phyloP scores from a whole-genome alignment of 2,329 filamentous ascomycete genomes.

The Neofusicoccum laricinum region DNA sequence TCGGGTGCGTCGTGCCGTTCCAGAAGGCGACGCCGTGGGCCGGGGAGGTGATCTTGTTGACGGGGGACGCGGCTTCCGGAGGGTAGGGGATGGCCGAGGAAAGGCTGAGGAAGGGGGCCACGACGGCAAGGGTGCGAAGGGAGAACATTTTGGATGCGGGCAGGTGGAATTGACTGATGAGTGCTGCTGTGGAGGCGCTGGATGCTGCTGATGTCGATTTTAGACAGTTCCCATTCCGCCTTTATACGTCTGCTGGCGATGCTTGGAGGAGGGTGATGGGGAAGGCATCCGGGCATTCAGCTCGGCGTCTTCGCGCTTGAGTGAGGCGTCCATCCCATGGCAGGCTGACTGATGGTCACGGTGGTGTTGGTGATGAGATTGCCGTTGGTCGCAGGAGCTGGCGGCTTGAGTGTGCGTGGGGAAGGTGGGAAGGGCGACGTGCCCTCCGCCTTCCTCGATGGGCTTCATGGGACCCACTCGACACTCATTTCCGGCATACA shows the following conservation, averaged over 20 bases:
- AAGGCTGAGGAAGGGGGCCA: background rate
- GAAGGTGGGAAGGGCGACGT: background rate
- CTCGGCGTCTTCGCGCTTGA: background rate
- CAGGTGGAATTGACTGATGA: background rate
- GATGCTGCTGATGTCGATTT: background rate
- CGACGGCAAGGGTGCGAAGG: background rate
- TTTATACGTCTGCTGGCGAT: background rate
- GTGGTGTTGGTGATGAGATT: background rate
- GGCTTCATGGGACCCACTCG: background rate
- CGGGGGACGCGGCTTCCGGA: background rate
- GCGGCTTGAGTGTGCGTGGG: background rate
- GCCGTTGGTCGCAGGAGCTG: background rate
- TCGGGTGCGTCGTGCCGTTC: too few species aligned
- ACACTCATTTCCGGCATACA: too few species aligned
- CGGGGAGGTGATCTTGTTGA: background rate
- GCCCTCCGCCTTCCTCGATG: background rate
- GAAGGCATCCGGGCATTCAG: background rate
- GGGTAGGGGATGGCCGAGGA: background rate
- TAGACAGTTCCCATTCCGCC: background rate
- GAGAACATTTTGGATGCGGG: background rate
- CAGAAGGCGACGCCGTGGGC: background rate
- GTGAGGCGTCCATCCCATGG: background rate
- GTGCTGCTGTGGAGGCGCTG: background rate
- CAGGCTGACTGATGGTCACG: background rate
- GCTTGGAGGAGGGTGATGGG: background rate